These are phyloP conservation scores for Nicotiana obtusifolia DNA, from an alignment of 257 asterid genomes.

Conservation along the genomic window DNA sequence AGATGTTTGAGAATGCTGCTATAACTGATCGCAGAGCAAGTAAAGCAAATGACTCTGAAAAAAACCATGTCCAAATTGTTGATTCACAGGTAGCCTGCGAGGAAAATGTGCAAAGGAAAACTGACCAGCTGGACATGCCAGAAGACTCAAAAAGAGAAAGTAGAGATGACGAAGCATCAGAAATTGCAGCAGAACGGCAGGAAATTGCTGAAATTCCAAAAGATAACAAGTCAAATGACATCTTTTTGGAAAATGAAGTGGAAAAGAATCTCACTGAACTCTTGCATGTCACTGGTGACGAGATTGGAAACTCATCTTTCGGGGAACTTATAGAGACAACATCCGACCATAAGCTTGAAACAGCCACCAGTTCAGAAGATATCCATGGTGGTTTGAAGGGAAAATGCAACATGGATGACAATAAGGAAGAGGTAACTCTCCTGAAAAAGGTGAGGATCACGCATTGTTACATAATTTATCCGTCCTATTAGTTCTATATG, in stretches of 20 bases:
- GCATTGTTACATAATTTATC: neutral
- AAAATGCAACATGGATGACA: neutral
- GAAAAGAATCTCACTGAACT: neutral
- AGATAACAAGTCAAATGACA: constrained; percentile 6
- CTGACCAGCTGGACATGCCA: neutral
- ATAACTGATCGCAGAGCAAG: too few relatives aligned
- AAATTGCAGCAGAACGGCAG: neutral
- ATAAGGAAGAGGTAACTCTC: neutral
- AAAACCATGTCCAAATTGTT: neutral
- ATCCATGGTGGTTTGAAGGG: neutral
- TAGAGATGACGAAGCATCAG: neutral
- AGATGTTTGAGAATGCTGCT: too few relatives aligned
- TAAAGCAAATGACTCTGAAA: too few relatives aligned
- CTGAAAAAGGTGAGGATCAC: neutral
- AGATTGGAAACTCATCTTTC: neutral
- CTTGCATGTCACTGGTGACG: neutral
- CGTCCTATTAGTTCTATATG: neutral
- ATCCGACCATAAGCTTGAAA: neutral
- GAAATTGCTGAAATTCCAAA: neutral
- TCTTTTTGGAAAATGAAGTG: neutral
- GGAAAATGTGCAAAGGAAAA: neutral
- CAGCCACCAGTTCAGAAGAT: neutral
- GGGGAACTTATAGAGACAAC: neutral
- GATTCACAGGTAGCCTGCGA: neutral
- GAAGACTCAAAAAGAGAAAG: neutral